A percentile compares a stretch with the other conserved stretches of the same genome.
Conservation (phyloP, 176 grass and related monocot genomes). For the Hsuehochloa calcarea region DNA sequence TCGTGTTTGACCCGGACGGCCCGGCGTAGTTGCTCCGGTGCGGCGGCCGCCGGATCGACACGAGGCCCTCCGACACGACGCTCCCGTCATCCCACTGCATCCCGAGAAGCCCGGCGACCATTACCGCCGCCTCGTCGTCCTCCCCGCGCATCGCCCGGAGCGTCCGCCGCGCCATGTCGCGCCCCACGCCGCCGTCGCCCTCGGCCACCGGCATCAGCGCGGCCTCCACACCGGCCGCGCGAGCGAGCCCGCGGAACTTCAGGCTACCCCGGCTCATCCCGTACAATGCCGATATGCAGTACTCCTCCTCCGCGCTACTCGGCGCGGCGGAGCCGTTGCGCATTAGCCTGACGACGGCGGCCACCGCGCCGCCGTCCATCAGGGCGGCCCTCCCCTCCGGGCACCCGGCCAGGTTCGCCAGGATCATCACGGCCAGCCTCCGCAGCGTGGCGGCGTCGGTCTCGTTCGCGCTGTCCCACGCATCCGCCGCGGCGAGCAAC, state of each 20-base stretch:
- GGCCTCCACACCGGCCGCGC: conserved; percentile 54
- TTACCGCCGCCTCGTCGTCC: conserved; percentile 31
- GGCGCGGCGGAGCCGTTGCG: conserved; percentile 7
- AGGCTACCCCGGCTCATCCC: conserved; percentile 74
- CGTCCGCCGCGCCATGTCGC: conserved; percentile 65
- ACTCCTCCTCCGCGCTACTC: conserved; percentile 57
- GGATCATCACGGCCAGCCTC: conserved; percentile 66
- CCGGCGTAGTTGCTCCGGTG: conserved; percentile 42
- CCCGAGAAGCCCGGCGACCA: not conserved
- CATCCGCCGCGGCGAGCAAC: conserved; percentile 45
- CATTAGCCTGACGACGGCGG: conserved; percentile 47
- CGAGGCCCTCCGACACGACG: conserved; percentile 57
- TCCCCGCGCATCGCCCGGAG: conserved; percentile 70
- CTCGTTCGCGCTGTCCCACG: conserved; percentile 17
- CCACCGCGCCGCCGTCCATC: conserved; percentile 77
- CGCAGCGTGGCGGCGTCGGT: conserved; percentile 41
- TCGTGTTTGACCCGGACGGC: conserved; percentile 48
- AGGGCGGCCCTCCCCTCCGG: conserved; percentile 60
- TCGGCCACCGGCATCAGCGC: conserved; percentile 54
- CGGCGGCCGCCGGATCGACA: conserved; percentile 50
- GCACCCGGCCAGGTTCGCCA: conserved; percentile 63
- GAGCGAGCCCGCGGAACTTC: conserved; percentile 76
- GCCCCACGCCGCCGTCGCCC: conserved; percentile 34
- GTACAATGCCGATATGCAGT: conserved; percentile 59
- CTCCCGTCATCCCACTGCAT: conserved; percentile 45